Evolutionary conservation across 1,284 basidiomycete genomes (phyloP).

Genomic region (Ustilago xerochloae): DNA sequence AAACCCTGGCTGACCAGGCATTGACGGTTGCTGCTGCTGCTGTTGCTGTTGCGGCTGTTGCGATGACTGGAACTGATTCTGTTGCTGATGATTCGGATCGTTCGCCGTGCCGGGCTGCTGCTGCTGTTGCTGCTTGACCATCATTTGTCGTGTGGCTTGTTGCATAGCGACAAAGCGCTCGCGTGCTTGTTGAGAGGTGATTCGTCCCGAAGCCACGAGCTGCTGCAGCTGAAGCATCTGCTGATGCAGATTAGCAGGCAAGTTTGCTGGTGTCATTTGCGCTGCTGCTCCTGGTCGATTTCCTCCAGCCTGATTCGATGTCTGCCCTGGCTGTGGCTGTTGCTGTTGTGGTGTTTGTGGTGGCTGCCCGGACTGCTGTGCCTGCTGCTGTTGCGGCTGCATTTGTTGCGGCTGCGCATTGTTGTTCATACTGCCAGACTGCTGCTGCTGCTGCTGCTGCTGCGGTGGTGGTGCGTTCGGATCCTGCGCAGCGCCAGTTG

Average conservation of each 20-base stretch:
- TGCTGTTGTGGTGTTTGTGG: background rate
- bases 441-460: constrained; percentile 22
- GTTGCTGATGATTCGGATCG: constrained; percentile 12
- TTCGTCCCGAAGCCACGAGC: constrained; percentile 49
- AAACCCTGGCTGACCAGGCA: constrained; percentile 12
- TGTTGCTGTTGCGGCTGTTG: constrained; percentile 13
- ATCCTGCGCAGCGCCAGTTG: constrained; percentile 13
- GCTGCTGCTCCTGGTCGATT: constrained; percentile 17
- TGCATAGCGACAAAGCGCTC: constrained; percentile 58
- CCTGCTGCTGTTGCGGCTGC: constrained; percentile 10
- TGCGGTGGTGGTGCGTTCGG: constrained; percentile 7
- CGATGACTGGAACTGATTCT: constrained; percentile 8
- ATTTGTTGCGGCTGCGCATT: constrained; percentile 26
- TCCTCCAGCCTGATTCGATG: constrained; percentile 3
- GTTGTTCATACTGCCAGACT: no score
- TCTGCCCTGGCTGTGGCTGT: constrained; percentile 3
- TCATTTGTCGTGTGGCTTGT: constrained; percentile 52
- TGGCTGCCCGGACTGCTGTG: constrained; percentile 7
- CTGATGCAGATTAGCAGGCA: constrained; percentile 49
- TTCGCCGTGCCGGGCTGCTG: constrained; percentile 9
- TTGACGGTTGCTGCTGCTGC: constrained; percentile 7
- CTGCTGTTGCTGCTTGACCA: constrained; percentile 44
- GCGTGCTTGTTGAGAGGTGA: constrained; percentile 60
- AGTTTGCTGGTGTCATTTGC: constrained; percentile 25
- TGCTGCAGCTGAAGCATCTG: constrained; percentile 59